These are phyloP conservation scores for Ustilaginoidea virens DNA, from an alignment of 2,329 filamentous ascomycete genomes.

Conservation along the genomic window DNA sequence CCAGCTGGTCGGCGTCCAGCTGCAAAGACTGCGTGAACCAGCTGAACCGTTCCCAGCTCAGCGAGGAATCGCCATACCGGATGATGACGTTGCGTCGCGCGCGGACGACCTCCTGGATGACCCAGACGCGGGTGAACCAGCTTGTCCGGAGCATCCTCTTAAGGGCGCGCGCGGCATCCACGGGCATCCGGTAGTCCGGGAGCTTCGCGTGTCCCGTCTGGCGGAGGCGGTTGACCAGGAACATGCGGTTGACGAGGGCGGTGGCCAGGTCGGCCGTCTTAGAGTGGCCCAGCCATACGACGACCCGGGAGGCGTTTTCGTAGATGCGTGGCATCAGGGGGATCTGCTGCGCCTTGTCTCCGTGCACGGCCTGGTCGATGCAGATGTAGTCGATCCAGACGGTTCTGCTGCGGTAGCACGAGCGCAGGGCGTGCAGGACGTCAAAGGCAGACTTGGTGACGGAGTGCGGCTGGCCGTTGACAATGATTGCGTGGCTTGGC, in stretches of 20 bases:
- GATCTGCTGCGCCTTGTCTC: conserved; percentile 7
- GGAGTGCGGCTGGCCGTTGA: neutral
- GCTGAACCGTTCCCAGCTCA: neutral
- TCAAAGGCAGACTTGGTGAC: neutral
- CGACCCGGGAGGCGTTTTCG: conserved; percentile 1
- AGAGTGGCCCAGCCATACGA: conserved; percentile 4
- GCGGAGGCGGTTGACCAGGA: conserved; percentile 1
- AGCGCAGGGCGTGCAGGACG: neutral
- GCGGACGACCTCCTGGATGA: conserved; percentile 3
- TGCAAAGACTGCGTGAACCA: conserved; percentile 1
- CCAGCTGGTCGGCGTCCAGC: neutral
- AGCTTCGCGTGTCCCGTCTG: neutral
- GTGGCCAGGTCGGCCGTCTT: conserved; percentile 1
- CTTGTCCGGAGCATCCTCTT: neutral
- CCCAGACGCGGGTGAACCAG: conserved; percentile 3
- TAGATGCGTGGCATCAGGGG: conserved; percentile 7
- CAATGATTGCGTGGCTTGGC: neutral
- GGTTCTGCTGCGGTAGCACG: neutral
- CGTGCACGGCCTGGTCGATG: conserved; percentile 4
- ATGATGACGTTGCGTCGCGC: conserved; percentile 1
- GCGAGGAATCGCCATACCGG: neutral
- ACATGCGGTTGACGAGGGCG: conserved; percentile 2
- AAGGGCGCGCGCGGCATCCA: neutral
- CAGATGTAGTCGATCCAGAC: conserved; percentile 8
- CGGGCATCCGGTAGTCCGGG: neutral